Percentiles rank a stretch among this genome's conserved stretches.
Evolutionary conservation across 106 monocot species (phyloP).

Genomic region (Agapanthus africanus): DNA sequence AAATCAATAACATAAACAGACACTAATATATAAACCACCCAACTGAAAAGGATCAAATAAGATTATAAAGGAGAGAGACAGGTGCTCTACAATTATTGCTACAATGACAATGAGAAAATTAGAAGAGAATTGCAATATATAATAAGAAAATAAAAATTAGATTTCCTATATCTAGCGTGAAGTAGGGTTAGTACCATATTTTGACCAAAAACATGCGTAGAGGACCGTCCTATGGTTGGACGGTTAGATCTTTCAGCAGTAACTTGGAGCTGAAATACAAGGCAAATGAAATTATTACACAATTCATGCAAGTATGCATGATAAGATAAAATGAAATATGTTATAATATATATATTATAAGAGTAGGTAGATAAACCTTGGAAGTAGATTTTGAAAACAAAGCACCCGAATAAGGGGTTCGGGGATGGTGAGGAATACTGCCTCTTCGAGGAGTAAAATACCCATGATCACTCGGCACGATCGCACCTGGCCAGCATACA

Average conservation of each 20-base stretch:
- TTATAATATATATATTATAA: too few species aligned
- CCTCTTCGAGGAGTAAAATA: conserved; percentile 34
- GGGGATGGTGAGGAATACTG: not conserved
- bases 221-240: not conserved
- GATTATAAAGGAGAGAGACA: too few species aligned
- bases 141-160: not conserved
- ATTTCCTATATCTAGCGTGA: not conserved
- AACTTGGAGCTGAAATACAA: not conserved
- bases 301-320: not conserved
- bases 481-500: conserved; percentile 38
- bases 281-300: not conserved
- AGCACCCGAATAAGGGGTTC: conserved; percentile 23
- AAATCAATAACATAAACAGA: too few species aligned
- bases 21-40: too few species aligned
- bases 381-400: conserved; percentile 26
- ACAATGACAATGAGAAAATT: too few species aligned
- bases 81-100: not conserved
- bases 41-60: too few species aligned
- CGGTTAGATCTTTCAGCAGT: conserved; percentile 9
- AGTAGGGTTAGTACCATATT: conserved; percentile 22
- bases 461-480: conserved; percentile 12
- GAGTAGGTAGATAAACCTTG: conserved; percentile 19
- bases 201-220: conserved; percentile 16
- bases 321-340: too few species aligned
- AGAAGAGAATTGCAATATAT: not conserved